These are phyloP conservation scores for Wickerhamomyces tratensis DNA, from an alignment of 805 yeast species.

Conservation along the genomic window DNA sequence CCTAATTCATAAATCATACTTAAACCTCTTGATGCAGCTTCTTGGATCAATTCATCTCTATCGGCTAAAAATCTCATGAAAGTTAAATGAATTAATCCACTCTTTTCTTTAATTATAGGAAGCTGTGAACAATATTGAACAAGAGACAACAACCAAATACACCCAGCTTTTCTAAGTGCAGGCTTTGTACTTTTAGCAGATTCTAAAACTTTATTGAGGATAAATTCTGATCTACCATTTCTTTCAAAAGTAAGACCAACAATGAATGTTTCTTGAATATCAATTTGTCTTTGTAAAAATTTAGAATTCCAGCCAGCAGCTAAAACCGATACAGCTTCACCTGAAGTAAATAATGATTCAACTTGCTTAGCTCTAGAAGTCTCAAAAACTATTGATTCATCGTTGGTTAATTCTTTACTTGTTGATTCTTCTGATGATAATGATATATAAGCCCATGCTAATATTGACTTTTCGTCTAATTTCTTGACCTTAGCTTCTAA, in stretches of 20 bases:
- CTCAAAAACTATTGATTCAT: conserved; percentile 36
- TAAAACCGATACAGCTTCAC: conserved; percentile 71
- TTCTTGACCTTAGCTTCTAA: conserved; percentile 36
- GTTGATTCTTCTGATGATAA: conserved; percentile 22
- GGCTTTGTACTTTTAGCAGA: conserved; percentile 64
- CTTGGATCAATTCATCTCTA: conserved; percentile 82
- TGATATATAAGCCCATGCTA: conserved; percentile 47
- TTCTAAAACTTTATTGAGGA: conserved; percentile 41
- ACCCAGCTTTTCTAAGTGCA: conserved; percentile 58
- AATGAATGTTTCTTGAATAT: conserved; percentile 32
- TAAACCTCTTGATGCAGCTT: conserved; percentile 84
- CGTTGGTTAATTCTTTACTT: conserved; percentile 17
- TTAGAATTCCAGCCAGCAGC: conserved; percentile 72
- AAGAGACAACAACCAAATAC: conserved; percentile 79
- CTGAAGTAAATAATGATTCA: conserved; percentile 70
- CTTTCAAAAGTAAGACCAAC: conserved; percentile 4
- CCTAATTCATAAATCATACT: conserved; percentile 77
- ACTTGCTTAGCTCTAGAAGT: conserved; percentile 58
- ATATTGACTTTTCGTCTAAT: conserved; percentile 48
- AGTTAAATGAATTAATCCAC: conserved; percentile 58
- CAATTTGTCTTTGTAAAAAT: conserved; percentile 40
- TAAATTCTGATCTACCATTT: conserved; percentile 7
- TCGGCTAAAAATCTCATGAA: conserved; percentile 77
- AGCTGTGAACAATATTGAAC: conserved; percentile 62
- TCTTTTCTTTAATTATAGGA: conserved; percentile 25